Evolutionary conservation across 305 asterid genomes (phyloP).

Genomic region (Striga hermonthica): DNA sequence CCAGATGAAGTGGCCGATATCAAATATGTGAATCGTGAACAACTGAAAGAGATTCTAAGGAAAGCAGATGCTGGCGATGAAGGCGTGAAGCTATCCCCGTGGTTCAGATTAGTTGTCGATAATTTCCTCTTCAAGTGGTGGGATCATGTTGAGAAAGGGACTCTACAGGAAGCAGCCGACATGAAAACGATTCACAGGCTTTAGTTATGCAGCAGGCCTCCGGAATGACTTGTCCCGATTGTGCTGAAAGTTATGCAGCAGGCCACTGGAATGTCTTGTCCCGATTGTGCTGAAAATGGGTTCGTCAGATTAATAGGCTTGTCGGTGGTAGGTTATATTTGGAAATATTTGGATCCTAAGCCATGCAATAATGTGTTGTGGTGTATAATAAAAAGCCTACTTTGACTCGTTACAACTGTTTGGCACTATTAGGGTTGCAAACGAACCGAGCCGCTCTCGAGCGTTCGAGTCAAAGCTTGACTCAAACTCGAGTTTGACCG

Average conservation of each 20-base stretch:
- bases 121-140: conserved; percentile 92
- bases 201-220: not conserved
- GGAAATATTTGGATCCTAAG: too few relatives aligned
- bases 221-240: too few relatives aligned
- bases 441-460: not conserved
- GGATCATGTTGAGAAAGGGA: conserved; percentile 80
- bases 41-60: conserved; percentile 62
- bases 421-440: not conserved
- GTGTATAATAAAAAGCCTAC: too few relatives aligned
- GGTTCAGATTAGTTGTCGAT: conserved; percentile 85
- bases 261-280: too few relatives aligned
- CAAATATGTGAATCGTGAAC: conserved; percentile 61
- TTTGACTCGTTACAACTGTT: not conserved
- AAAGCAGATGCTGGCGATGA: conserved; percentile 90
- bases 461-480: not conserved
- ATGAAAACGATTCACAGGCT: conserved; percentile 79
- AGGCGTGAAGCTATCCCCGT: conserved; percentile 77
- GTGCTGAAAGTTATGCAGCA: not conserved
- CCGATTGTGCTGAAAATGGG: too few relatives aligned
- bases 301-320: too few relatives aligned
- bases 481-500: too few relatives aligned
- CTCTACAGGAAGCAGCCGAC: conserved; percentile 54
- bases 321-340: too few relatives aligned
- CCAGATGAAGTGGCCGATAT: conserved; percentile 81
- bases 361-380: too few relatives aligned